Evolutionary conservation across 306 rosid species (phyloP).

Genomic region (Sesbania bispinosa): DNA sequence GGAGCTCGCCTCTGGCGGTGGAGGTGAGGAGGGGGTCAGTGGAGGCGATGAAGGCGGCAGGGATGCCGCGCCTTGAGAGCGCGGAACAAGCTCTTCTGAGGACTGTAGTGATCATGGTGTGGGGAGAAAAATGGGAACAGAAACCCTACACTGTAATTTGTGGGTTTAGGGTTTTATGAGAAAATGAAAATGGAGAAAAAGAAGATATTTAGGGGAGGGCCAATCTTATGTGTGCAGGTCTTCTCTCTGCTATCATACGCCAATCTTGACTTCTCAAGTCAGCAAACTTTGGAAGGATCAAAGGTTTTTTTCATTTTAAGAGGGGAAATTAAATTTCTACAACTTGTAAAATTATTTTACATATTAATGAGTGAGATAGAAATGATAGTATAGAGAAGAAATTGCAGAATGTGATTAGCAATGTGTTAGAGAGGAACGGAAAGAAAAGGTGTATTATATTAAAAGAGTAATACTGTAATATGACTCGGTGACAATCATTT

Average conservation of each 20-base stretch:
- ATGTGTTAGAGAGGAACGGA: too few species aligned
- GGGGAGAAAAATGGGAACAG: not conserved
- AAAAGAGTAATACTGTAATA: too few species aligned
- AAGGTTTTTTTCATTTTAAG: too few species aligned
- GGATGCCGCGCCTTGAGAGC: conserved; percentile 34
- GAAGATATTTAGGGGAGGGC: conserved; percentile 3
- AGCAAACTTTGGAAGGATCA: too few species aligned
- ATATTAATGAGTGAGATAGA: too few species aligned
- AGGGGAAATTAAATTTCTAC: too few species aligned
- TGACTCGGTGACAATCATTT: too few species aligned
- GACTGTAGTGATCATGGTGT: conserved; percentile 38
- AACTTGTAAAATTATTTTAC: too few species aligned
- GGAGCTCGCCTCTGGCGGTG: conserved; percentile 14
- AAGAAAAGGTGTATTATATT: too few species aligned
- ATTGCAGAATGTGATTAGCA: too few species aligned
- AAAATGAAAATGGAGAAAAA: not conserved
- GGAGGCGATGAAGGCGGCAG: conserved; percentile 46
- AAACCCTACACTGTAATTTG: conserved; percentile 5
- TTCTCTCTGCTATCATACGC: not conserved
- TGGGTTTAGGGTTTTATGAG: conserved; percentile 35
- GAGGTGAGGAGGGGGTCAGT: conserved; percentile 24
- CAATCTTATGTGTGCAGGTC: conserved; percentile 6
- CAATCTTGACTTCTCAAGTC: not conserved
- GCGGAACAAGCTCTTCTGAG: conserved; percentile 42
- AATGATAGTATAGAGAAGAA: too few species aligned